Evolutionary conservation across 768 basidiomycete species (phyloP), one percentile per base, ranked within the genome.

Genomic region (Suillus americanus): DNA sequence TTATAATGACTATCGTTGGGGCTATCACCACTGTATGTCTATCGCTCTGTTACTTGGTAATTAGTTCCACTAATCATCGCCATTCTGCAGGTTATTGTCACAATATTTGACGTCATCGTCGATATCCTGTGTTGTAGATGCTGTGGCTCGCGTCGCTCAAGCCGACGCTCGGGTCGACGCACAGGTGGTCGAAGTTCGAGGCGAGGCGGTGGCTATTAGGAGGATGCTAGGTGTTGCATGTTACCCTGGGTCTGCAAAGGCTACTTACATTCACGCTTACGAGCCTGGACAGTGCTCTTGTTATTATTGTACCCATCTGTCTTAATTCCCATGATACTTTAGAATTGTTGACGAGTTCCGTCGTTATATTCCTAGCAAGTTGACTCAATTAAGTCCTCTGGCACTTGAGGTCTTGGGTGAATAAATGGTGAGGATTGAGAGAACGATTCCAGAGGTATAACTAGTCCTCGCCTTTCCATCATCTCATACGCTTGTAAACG

Each of bases 1-100:
- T 90, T 4, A 70, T 89, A 65, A 85, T 86, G 83, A 76, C 87
- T 46, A 87, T 91, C 64, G 81, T 90, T 46, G 71, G 80, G 64
- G 86, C 77, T 13, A 83, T 91, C 67, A 87, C 85, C 23, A 81
- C 79, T 6, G 89, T 89, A 69, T 61, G 85, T 80, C 20, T 16
- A 35, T 54, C 9, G 20, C 23, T 56, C 14, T 43, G 18, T 25
- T n/a, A 33, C 37, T 57, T 2, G 14, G 3, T 25, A 4, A 23
- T 20, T 6, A 25, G 25, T 18, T 6, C 35, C 16, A 5, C 25
- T 41, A 9, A 23, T 28, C 13, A 16, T 25, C 23, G 13, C 8
- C 28, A 40, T 48, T 59, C 41, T 65, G 10, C 67, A 90, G 89
- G 77, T 89, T 38, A 82, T 90, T 59, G 87, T 88, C 23, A 84